Base-by-base conservation (phyloP, 2,329 filamentous ascomycete species). In the Trichophyton mentagrophytes region DNA sequence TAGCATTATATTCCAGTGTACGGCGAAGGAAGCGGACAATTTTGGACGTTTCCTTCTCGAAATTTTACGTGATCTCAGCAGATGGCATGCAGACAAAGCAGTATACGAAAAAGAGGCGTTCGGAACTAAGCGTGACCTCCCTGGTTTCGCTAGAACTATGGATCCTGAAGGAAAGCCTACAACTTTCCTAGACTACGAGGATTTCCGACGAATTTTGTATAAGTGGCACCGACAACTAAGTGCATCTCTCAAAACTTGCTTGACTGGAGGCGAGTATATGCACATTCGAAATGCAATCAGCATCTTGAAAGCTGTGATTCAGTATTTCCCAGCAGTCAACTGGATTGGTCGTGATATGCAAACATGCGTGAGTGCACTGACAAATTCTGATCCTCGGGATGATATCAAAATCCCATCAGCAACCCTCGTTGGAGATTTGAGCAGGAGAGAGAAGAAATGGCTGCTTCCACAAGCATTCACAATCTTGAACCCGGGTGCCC, bases 281-380 rank as follows among this genome's bases (percentile, higher is more conserved):
- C 91, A 96, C 72, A 95, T 97, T 70, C 86, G 92, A 60, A 99
- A 99, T 71, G 90, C 90, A 51, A 95, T 97, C 66, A 93, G 88
- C 61, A 81, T 97, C 3, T 79, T 99, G 62, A 95, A 93, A 70
- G 82, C 84, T 9, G 80, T 96, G 56, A 82, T 89, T 25, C 85
- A 90, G 58, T 82, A 85, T 68, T 99, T 96, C 79, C 95, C 93
- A 3, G 87, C 86, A 15, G 84, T 97, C 61, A 90, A 95, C 69
- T 93, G 90, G 72, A 92, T 95, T 80, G 93, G 89, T 38, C 69
- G 69, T 17, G 70, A 74, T 58, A 74, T 78, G 68, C 67, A 75
- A 49, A 70, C 67, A 3, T 72, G 72, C 58, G 74, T 79, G 57
- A 75, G 76, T 57, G 68, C 69, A 17, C 66, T 79, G 46, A 73